Conservation (phyloP, 2,329 filamentous ascomycete species). For the Penicillium sp. region DNA sequence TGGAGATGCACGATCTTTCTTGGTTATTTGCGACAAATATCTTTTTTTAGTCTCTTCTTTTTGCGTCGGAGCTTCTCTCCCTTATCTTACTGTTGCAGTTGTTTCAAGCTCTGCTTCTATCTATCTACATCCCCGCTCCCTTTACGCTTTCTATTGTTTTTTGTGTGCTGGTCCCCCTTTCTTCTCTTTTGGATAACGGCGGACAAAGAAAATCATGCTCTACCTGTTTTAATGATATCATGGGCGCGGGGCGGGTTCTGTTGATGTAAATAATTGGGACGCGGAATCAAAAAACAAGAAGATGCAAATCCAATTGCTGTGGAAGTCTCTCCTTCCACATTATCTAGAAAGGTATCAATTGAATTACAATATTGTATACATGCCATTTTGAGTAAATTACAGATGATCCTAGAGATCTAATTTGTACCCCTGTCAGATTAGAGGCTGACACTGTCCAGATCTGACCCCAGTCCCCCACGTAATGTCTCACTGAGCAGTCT, state of each 20-base stretch:
- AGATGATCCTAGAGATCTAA: background rate
- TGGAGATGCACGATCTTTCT: conserved; percentile 30
- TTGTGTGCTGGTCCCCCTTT: conserved; percentile 16
- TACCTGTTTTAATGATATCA: conserved; percentile 45
- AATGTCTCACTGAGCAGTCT: conserved; percentile 8
- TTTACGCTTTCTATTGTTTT: conserved; percentile 25
- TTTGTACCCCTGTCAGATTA: background rate
- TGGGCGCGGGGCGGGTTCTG: conserved; percentile 37
- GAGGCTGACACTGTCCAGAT: background rate
- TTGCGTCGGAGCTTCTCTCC: conserved; percentile 9
- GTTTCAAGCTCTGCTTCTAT: conserved; percentile 15
- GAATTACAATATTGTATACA: background rate
- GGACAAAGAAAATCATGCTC: conserved; percentile 37
- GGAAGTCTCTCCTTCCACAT: too few relatives aligned
- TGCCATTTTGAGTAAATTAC: conserved; percentile 4
- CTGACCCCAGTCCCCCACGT: background rate
- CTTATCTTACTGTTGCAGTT: conserved; percentile 1
- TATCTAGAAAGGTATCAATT: background rate
- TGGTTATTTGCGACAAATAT: conserved; percentile 30
- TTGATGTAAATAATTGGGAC: conserved; percentile 45
- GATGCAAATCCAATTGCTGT: conserved; percentile 16
- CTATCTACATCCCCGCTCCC: conserved; percentile 23
- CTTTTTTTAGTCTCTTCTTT: conserved; percentile 31
- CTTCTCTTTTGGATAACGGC: conserved; percentile 28
- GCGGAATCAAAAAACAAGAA: conserved; percentile 27